Evolutionary conservation across 148 eudicot genomes (phyloP).

Genomic region (Chenopodium formosanum): DNA sequence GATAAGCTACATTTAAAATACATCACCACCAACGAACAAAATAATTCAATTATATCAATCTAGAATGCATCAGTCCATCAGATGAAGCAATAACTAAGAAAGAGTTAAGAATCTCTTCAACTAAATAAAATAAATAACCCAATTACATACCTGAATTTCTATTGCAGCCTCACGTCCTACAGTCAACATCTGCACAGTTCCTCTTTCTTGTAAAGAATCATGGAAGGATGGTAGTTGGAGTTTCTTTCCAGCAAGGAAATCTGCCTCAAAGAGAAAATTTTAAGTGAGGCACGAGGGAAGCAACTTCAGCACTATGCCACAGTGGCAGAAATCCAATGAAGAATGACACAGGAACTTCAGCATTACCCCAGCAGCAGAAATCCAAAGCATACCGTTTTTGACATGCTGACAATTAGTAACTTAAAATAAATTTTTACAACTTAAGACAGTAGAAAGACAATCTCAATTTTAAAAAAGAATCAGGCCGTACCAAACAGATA

Average conservation of each 20-base stretch:
- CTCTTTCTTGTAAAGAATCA: conserved; percentile 81
- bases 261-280: conserved; percentile 85
- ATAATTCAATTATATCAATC: neutral
- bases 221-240: conserved; percentile 81
- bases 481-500: conserved; percentile 72
- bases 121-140: neutral
- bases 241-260: conserved; percentile 75
- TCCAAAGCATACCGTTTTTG: conserved; percentile 87
- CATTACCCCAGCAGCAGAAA: conserved; percentile 98
- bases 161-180: conserved; percentile 96
- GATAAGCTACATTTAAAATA: neutral
- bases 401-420: conserved; percentile 96
- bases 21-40: too few species aligned
- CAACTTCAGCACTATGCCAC: conserved; percentile 63
- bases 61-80: neutral
- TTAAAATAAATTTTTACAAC: conserved; percentile 53
- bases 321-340: conserved; percentile 60
- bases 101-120: neutral
- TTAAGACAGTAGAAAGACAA: conserved; percentile 31
- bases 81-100: neutral
- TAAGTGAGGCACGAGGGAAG: conserved; percentile 53
- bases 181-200: conserved; percentile 92
- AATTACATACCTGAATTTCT: conserved; percentile 74
- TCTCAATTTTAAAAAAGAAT: conserved; percentile 16
- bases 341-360: conserved; percentile 72